Conservation (phyloP, 2,329 filamentous ascomycete genomes). For the Dryadomyces sulphureus region DNA sequence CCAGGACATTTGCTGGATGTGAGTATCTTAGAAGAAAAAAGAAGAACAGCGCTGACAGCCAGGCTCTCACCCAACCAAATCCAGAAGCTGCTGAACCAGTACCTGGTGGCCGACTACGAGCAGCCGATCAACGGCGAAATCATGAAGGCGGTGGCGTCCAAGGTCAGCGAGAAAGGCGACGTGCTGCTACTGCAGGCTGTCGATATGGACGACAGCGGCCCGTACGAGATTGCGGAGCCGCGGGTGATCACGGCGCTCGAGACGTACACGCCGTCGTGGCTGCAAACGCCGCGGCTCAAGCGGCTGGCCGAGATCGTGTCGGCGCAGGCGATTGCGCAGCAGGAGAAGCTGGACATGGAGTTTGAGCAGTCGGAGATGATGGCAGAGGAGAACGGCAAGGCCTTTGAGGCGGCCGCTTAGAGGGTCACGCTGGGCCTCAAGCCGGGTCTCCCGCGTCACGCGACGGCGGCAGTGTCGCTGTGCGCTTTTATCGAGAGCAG, state of each 20-base stretch:
- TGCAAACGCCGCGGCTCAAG: slow-evolving; percentile 91
- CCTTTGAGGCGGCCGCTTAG: slow-evolving; percentile 22
- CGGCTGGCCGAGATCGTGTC: slow-evolving; percentile 96
- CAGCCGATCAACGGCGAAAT: slow-evolving; percentile 99
- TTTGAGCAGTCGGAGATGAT: slow-evolving; percentile 31
- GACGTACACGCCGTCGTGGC: slow-evolving; percentile 96
- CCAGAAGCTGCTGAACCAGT: slow-evolving; percentile 96
- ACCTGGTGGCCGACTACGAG: slow-evolving; percentile 96
- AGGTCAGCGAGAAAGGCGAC: slow-evolving; percentile 96
- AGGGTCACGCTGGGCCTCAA: slow-evolving; percentile 12
- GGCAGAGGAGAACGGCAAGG: slow-evolving; percentile 30
- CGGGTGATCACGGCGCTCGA: slow-evolving; percentile 90
- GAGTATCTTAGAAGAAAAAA: slow-evolving; percentile 26
- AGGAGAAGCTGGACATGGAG: slow-evolving; percentile 61
- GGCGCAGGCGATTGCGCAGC: slow-evolving; percentile 87
- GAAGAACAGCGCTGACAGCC: not conserved
- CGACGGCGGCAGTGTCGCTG: slow-evolving; percentile 16
- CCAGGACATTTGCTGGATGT: slow-evolving; percentile 99
- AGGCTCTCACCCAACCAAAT: slow-evolving; percentile 98
- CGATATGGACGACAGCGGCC: slow-evolving; percentile 97
- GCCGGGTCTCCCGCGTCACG: slow-evolving; percentile 9
- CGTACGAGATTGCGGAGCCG: slow-evolving; percentile 96
- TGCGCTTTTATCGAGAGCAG: slow-evolving; percentile 9
- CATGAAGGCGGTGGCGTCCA: slow-evolving; percentile 96
- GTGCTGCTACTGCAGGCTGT: slow-evolving; percentile 86